Conservation (phyloP, 2,329 filamentous ascomycete species). For the Colletotrichum magnum region DNA sequence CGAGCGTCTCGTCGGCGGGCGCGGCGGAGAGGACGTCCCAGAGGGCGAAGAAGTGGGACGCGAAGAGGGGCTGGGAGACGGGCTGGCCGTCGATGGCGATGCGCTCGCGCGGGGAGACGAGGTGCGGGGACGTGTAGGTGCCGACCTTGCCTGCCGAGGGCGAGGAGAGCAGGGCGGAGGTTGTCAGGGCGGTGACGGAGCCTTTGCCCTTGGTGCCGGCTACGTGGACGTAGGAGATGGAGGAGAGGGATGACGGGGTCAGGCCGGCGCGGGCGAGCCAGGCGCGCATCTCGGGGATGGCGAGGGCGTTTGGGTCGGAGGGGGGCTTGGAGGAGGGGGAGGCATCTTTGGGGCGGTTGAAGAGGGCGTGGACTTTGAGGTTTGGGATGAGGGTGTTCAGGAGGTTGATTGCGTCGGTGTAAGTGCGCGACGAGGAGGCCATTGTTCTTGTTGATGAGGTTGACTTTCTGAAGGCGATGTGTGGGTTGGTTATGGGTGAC, state of each 20-base stretch:
- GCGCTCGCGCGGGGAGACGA: conserved; percentile 76
- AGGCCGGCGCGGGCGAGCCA: conserved; percentile 87
- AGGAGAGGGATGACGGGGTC: conserved; percentile 57
- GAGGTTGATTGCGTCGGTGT: conserved; percentile 35
- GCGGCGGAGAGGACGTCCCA: conserved; percentile 69
- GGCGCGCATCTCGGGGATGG: conserved; percentile 83
- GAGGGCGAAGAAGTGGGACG: conserved; percentile 77
- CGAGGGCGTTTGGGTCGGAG: conserved; percentile 45
- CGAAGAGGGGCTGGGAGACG: conserved; percentile 71
- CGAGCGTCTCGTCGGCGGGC: conserved; percentile 46
- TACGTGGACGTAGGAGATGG: conserved; percentile 66
- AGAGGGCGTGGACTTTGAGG: conserved; percentile 40
- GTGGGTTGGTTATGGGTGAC: background rate
- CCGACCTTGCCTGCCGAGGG: conserved; percentile 66
- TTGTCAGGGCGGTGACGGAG: conserved; percentile 74
- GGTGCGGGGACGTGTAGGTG: conserved; percentile 83
- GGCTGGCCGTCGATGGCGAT: conserved; percentile 74
- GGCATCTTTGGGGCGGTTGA: conserved; percentile 15
- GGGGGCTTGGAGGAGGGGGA: background rate
- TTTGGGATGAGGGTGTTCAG: conserved; percentile 42
- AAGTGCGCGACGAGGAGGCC: conserved; percentile 33
- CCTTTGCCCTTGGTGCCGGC: conserved; percentile 86
- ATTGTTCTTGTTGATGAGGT: conserved; percentile 11
- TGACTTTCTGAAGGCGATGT: background rate
- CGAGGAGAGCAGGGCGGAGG: conserved; percentile 53